Conservation (phyloP, 495 filamentous ascomycete genomes). For the Oidiodendron maius region DNA sequence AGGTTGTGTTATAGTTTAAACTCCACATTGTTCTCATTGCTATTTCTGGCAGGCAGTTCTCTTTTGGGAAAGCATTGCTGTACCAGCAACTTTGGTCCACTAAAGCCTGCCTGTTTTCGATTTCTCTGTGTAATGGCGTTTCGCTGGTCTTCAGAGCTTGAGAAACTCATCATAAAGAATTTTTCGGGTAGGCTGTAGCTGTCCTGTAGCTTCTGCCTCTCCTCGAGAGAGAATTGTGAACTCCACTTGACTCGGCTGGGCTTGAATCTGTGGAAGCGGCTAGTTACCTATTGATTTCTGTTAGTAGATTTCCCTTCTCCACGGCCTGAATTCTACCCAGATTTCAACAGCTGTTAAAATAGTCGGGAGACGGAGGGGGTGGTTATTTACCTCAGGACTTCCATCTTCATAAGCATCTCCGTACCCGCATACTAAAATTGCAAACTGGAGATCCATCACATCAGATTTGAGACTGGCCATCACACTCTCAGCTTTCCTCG, state of each 20-base stretch:
- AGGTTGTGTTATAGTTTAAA: background rate
- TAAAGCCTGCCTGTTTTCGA: background rate
- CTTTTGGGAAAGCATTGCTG: background rate
- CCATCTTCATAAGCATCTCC: background rate
- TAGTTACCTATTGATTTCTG: background rate
- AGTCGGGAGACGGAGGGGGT: too few relatives aligned
- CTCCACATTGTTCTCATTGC: background rate
- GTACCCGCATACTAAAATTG: background rate
- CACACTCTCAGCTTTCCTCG: conserved; percentile 2
- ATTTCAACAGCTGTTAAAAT: too few relatives aligned
- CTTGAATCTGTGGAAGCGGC: background rate
- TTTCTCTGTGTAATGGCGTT: background rate
- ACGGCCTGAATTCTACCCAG: too few relatives aligned
- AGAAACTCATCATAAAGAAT: background rate
- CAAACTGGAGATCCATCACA: background rate
- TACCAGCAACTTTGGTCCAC: background rate
- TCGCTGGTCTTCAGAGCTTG: background rate
- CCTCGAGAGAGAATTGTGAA: background rate
- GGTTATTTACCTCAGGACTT: too few relatives aligned
- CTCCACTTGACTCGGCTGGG: background rate
- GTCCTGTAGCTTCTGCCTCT: background rate
- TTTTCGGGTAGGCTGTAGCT: background rate
- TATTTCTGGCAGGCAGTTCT: background rate
- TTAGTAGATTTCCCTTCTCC: too few relatives aligned
- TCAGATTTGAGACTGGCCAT: background rate